These are phyloP conservation scores for Argentina anserina DNA, from an alignment of 306 rosid species.

Conservation along the genomic window DNA sequence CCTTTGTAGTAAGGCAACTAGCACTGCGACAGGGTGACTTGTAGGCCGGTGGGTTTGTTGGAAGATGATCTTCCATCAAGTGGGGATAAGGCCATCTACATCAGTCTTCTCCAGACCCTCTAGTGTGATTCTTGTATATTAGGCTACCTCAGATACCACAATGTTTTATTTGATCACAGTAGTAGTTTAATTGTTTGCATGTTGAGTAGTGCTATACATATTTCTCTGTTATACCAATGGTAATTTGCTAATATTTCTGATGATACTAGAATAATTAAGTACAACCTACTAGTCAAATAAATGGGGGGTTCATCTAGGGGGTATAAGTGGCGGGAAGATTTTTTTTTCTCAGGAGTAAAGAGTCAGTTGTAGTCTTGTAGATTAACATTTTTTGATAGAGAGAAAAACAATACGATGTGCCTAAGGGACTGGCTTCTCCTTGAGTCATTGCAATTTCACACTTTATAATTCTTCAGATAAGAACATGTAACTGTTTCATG, in stretches of 20 bases:
- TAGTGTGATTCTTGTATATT: not conserved
- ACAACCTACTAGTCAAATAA: not conserved
- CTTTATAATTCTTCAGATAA: conserved; percentile 14
- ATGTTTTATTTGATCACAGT: not conserved
- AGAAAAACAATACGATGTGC: not conserved
- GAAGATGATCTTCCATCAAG: not conserved
- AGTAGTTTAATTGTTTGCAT: not conserved
- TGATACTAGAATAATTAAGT: not conserved
- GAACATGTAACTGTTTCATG: conserved; percentile 14
- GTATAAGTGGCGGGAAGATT: not conserved
- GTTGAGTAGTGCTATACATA: not conserved
- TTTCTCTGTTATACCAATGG: not conserved
- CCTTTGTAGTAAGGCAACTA: not conserved
- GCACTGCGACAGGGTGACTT: not conserved
- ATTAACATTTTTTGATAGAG: not conserved
- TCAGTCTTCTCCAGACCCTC: not conserved
- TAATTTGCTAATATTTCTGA: not conserved
- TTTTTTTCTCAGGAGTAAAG: not conserved
- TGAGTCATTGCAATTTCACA: not conserved
- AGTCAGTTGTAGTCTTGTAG: not conserved
- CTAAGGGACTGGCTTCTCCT: not conserved
- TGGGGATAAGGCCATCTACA: not conserved
- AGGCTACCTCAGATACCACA: not conserved
- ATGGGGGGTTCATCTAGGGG: not conserved
- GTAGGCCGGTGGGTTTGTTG: not conserved